Conservation (phyloP, 78 protist species). For the Diacronema lutheri region DNA sequence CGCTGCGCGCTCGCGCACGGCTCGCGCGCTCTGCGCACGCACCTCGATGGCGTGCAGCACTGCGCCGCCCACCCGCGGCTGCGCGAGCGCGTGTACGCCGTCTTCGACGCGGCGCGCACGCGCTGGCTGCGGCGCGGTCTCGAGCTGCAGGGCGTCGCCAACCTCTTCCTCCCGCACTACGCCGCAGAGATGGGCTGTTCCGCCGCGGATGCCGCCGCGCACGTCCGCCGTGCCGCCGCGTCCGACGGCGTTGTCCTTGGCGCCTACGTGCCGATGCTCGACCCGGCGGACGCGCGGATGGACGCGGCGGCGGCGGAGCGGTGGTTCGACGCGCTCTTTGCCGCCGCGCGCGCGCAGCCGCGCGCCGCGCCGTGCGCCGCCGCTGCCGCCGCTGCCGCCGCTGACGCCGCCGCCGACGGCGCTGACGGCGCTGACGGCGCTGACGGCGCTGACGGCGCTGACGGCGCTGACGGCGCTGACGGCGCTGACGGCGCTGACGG, state of each 20-base stretch:
- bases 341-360: no score
- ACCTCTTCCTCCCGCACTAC: background rate
- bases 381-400: background rate
- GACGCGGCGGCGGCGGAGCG: no score
- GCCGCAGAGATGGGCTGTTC: no score
- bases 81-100: background rate
- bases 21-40: background rate
- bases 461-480: no score
- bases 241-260: background rate
- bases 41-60: background rate
- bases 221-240: no score
- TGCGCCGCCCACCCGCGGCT: background rate
- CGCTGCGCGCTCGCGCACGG: background rate
- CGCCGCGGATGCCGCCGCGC: no score
- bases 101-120: background rate
- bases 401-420: background rate
- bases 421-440: no score
- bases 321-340: no score
- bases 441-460: background rate
- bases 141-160: background rate
- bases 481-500: background rate
- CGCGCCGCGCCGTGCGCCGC: no score
- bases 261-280: background rate
- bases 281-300: no score
- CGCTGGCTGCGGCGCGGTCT: background rate